phyloP scores from a whole-genome alignment of 2,329 filamentous ascomycete species.

The Lachnellula cervina region DNA sequence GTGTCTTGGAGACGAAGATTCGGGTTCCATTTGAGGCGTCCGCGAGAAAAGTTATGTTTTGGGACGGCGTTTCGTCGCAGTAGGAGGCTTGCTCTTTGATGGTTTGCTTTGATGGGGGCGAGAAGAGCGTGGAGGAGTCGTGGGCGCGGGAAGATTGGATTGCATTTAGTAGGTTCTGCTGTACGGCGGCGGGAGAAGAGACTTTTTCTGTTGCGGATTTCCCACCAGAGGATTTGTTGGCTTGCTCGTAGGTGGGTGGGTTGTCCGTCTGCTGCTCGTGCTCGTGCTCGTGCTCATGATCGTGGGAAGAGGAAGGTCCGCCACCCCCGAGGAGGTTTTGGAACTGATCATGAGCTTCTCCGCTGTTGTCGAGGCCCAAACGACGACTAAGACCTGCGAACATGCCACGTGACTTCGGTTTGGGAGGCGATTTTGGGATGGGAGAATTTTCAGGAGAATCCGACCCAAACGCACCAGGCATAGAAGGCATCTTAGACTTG shows the following conservation, averaged over 20 bases:
- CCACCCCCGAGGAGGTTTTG: slow-evolving; percentile 39
- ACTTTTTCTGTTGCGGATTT: slow-evolving; percentile 36
- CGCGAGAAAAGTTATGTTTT: slow-evolving; percentile 67
- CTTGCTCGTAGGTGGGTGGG: slow-evolving; percentile 27
- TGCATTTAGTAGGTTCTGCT: slow-evolving; percentile 71
- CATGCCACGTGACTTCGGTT: slow-evolving; percentile 46
- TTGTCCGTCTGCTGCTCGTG: slow-evolving; percentile 11
- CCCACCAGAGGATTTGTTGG: slow-evolving; percentile 4
- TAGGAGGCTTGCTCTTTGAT: slow-evolving; percentile 82
- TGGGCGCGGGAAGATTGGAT: slow-evolving; percentile 74
- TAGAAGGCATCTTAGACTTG: slow-evolving; percentile 41
- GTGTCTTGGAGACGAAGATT: slow-evolving; percentile 61
- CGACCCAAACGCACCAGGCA: slow-evolving; percentile 69
- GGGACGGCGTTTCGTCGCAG: slow-evolving; percentile 71
- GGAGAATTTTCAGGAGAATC: slow-evolving; percentile 55
- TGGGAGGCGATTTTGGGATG: slow-evolving; percentile 27
- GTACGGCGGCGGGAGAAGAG: slow-evolving; percentile 55
- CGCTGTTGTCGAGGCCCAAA: slow-evolving; percentile 59
- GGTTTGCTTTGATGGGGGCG: slow-evolving; percentile 62
- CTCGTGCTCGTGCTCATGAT: background rate
- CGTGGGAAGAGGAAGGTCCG: background rate
- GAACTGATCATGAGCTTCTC: slow-evolving; percentile 38
- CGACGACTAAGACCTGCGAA: slow-evolving; percentile 64
- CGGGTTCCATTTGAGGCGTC: slow-evolving; percentile 68
- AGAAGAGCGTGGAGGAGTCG: slow-evolving; percentile 69